phyloP scores from a whole-genome alignment of 164 flowering plant genomes.

The Aristolochia californica region DNA sequence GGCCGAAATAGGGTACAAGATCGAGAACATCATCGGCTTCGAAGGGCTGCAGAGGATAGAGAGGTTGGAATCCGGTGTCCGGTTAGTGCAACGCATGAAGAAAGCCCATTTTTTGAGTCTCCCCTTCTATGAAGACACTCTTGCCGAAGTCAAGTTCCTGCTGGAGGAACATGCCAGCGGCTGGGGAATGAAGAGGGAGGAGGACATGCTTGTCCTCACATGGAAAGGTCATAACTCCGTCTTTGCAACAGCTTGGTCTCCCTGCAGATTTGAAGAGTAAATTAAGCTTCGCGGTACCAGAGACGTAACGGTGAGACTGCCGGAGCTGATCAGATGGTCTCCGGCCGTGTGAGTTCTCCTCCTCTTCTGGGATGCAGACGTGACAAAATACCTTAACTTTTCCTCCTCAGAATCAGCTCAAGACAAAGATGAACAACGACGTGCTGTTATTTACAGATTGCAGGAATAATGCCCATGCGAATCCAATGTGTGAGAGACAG shows the following conservation, averaged over 20 bases:
- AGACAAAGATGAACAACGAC: too few species aligned
- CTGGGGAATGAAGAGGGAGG: conserved; percentile 86
- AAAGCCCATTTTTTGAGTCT: conserved; percentile 28
- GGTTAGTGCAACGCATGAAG: conserved; percentile 38
- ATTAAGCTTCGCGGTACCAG: not conserved
- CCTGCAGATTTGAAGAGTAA: conserved; percentile 4
- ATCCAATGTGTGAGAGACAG: too few species aligned
- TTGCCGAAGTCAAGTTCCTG: conserved; percentile 41
- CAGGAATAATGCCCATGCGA: too few species aligned
- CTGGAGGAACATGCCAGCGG: conserved; percentile 81
- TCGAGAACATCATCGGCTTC: conserved; percentile 56
- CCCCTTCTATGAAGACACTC: conserved; percentile 53
- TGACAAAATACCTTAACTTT: too few species aligned
- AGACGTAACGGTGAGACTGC: too few species aligned
- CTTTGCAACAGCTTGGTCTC: conserved; percentile 61
- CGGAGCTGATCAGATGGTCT: too few species aligned
- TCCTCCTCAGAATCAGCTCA: too few species aligned
- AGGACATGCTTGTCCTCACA: conserved; percentile 64
- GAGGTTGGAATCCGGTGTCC: conserved; percentile 40
- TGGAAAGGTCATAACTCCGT: conserved; percentile 84
- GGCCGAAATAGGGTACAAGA: conserved; percentile 55
- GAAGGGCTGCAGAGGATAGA: conserved; percentile 62
- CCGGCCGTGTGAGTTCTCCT: too few species aligned
- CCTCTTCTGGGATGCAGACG: too few species aligned
- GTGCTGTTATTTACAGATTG: too few species aligned